These are phyloP conservation scores for Russula sp. DNA, from an alignment of 768 basidiomycete species.

Conservation along the genomic window DNA sequence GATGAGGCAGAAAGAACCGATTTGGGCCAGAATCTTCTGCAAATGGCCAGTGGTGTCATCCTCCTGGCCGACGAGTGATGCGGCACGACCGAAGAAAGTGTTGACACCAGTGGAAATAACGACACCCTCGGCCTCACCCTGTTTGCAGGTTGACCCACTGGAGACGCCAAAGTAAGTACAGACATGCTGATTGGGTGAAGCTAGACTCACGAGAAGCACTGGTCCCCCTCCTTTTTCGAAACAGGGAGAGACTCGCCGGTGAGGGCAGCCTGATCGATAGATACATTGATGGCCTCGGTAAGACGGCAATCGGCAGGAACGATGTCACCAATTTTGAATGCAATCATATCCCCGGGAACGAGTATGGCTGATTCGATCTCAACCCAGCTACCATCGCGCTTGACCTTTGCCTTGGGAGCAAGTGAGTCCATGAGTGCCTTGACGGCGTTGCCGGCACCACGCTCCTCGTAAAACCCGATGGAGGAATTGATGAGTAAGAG, in stretches of 20 bases:
- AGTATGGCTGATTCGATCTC: conserved; percentile 89
- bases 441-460: conserved; percentile 96
- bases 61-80: conserved; percentile 94
- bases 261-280: conserved; percentile 96
- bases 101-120: conserved; percentile 98
- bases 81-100: conserved; percentile 98
- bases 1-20: conserved; percentile 95
- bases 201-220: conserved; percentile 91
- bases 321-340: conserved; percentile 99
- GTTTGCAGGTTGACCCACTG: conserved; percentile 96
- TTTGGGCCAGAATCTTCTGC: conserved; percentile 97
- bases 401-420: conserved; percentile 94
- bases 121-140: conserved; percentile 98
- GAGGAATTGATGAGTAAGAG: conserved; percentile 91
- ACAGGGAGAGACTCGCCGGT: conserved; percentile 96
- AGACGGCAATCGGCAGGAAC: conserved; percentile 98
- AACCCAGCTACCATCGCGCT: conserved; percentile 75
- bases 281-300: conserved; percentile 93
- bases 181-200: conserved; percentile 9
- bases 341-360: conserved; percentile 92
- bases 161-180: conserved; percentile 14
- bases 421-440: conserved; percentile 99
- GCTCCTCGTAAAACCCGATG: conserved; percentile 98
- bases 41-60: conserved; percentile 97
- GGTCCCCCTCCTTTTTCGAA: conserved; percentile 88